Base-by-base conservation (phyloP, 306 rosid genomes). In the Gastrolobium villosum region DNA sequence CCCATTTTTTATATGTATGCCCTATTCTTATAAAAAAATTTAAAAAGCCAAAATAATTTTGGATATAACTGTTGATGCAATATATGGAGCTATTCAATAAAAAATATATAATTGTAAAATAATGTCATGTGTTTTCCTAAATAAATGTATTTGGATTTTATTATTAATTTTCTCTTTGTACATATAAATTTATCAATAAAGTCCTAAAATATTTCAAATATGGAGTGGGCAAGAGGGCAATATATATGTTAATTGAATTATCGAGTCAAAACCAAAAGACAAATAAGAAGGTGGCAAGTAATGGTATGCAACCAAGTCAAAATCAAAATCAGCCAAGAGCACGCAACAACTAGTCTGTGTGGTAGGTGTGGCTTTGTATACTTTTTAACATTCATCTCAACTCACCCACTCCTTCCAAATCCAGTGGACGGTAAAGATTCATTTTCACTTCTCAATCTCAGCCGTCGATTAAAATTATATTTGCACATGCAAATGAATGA, bases 401-500 rank as follows among this genome's bases (percentile, higher is more conserved):
- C 5, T 40, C 65, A 71, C 52, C 65, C 13, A 70, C 35, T 15
- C 10, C 2, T 50, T 49, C 61, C 46, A 49, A 70, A 70, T 50
- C 9, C 2, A 70, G 1, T 5, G 4, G 4, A 70, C 75, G 62
- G 62, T 6, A 35, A 36, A 50, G 75, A 70, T 70, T 9, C 1
- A 52, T 15, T 3, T 11, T 2, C 2, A 10, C 15, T 5, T 10
- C 5, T 0, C 3, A 54, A 72, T 72, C 78, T 28, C 0, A 13
- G 20, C 66, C 78, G 67, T 57, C 2, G 13, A 20, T 54, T 62
- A 5, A 36, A 62, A 62, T n/a, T 0, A 2, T 0, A 4, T 34
- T n/a, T 1, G 10, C 10, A 7, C 49, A 70, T 70, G 67, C 55
- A 13, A 13, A 7, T 41, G 66, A 32, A 72, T 72, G 78, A 72